Conservation (phyloP, 2,329 filamentous ascomycete genomes). For the Lachnellula occidentalis region DNA sequence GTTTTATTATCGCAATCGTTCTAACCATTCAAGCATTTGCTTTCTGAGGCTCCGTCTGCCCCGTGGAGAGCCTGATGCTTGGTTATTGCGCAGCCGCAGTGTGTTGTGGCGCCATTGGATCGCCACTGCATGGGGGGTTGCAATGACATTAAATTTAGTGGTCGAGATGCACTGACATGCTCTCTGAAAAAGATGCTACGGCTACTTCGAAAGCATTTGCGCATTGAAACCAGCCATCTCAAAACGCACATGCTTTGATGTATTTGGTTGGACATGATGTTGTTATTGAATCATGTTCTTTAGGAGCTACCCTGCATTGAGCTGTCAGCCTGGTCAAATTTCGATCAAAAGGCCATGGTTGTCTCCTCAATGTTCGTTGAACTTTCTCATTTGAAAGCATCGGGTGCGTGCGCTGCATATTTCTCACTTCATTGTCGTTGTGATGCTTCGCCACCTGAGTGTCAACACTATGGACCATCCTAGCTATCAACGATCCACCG, state of each 20-base stretch:
- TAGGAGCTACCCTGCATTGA: background rate
- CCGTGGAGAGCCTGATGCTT: background rate
- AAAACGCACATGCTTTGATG: background rate
- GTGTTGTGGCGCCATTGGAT: background rate
- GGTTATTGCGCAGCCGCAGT: background rate
- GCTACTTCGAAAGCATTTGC: background rate
- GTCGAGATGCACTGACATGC: background rate
- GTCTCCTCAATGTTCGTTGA: background rate
- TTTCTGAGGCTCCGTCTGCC: background rate
- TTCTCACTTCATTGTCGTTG: background rate
- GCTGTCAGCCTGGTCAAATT: background rate
- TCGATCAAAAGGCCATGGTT: background rate
- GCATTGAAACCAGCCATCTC: background rate
- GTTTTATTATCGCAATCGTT: no score
- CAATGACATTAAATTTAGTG: background rate
- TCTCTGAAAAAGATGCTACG: background rate
- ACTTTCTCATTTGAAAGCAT: background rate
- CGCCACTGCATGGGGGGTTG: background rate
- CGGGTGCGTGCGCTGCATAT: background rate
- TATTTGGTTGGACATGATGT: background rate
- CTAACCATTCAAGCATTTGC: background rate
- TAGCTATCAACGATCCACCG: background rate
- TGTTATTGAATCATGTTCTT: background rate
- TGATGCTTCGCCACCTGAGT: background rate
- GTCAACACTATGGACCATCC: background rate